Base-by-base conservation (phyloP, 2,329 filamentous ascomycete species). In the Neofusicoccum parvum region DNA sequence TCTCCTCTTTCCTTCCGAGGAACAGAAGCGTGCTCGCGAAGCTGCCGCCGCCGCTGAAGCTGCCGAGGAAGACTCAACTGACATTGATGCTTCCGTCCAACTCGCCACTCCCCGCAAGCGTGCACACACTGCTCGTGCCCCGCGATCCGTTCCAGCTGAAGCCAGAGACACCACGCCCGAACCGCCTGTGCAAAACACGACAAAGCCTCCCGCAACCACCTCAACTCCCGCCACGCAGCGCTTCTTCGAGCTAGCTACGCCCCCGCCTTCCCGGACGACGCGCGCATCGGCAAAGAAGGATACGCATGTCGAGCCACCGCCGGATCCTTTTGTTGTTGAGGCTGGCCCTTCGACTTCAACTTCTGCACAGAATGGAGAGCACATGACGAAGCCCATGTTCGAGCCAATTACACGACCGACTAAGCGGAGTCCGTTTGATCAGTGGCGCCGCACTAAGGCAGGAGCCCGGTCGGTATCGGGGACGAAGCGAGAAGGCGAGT, bases 391-490 rank as follows among this genome's bases (percentile, higher is more conserved):
- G 66, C 58, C 46, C n/a, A 49, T 67, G 51, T 58, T 67, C 39
- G 45, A 62, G 27, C 34, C 60, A 41, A 64, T 65, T 60, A 62
- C 48, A 63, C 54, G 27, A 17, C 62, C 62, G 10, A 72, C 69
- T 68, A 72, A 76, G 69, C 80, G 79, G 65, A 88, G 85, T 70
- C 87, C 87, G 2, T 92, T 92, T 70, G 88, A 90, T 70, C 82
- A 82, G 45, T 92, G 89, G 89, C 85, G 82, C 68, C 86, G 88
- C 66, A 87, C 86, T 70, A 92, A 92, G 81, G 50, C 50, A 5
- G 45, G 51, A 41, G 15, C 43, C n/a, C 39, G 50, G 4, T 49
- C 62, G 10, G 45, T 53, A 11, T 56, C 62, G 2, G 45, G 49
- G 6, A 45, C 46, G 67, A 78, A 78, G 72, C 74, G 76, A 62